Evolutionary conservation across 106 monocot genomes (phyloP), one percentile per base, ranked within the genome.

Genomic region (Apostasia shenzhenica): DNA sequence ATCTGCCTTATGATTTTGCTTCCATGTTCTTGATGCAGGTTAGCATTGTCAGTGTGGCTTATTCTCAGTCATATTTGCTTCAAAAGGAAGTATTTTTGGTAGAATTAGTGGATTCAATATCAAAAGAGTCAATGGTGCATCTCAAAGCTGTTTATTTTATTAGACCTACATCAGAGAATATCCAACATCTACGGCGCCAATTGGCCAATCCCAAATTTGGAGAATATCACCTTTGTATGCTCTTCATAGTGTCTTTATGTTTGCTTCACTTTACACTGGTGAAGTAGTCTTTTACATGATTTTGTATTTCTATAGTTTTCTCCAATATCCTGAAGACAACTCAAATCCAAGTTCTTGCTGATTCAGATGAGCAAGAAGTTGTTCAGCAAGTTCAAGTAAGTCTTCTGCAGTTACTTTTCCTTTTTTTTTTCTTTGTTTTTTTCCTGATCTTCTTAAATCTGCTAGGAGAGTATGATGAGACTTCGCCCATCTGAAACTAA

Each of bases 71-170:
- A 57, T 84, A 92, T 48, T 75, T 99, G 48, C 89, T 99, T 44
- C 85, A 87, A 72, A 99, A 99, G 71, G 93, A 99, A 80, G 99
- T 99, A 1, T 99, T 90, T 81, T 82, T 99, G 77, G 99, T 93
- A 3, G 93, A 93, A 77, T 61, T 90, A 2, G 73, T 99, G 43
- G 99, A 99, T 76, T 81, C 85, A 9, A 72, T 83, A 74, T 83
- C 87, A 42, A 93, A 87, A 67, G 93, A 93, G 78, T 80, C 90
- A 67, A 99, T 99, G 99, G 72, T 81, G 14, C 99, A 99, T 76
- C 83, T 99, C 46, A 99, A 99, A 88, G 93, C 99, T 52, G 83
- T 99, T 71, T 99, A 83, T 74, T 93, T 93, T 66, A 85, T 99
- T 74, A 79, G 99, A 4, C 99, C 99, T 64, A 88, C 99, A 59